phyloP scores from a whole-genome alignment of 768 basidiomycete genomes.

The Fomitopsis serialis region DNA sequence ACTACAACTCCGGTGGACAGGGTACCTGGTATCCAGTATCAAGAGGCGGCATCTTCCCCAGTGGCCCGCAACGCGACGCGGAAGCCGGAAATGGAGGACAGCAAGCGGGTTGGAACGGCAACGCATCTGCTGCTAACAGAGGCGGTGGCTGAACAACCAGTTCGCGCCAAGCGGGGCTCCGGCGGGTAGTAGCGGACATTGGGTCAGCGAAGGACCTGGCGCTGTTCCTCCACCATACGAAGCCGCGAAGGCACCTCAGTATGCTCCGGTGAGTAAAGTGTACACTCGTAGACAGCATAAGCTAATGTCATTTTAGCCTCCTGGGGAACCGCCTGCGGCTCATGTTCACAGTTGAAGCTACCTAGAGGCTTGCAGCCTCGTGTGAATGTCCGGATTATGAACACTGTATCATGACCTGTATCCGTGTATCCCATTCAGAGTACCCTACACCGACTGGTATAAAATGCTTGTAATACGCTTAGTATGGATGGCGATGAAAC shows the following conservation, averaged over 20 bases:
- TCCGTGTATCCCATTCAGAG: too few species aligned
- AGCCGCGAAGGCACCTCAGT: background rate
- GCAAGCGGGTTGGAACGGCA: background rate
- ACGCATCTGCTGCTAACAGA: background rate
- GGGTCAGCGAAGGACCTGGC: background rate
- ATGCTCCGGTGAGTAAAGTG: slow-evolving; percentile 1
- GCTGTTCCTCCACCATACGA: background rate
- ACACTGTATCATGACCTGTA: too few species aligned
- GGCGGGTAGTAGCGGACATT: too few species aligned
- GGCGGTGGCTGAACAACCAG: background rate
- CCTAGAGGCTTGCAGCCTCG: too few species aligned
- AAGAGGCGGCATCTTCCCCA: background rate
- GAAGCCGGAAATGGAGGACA: background rate
- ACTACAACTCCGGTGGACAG: background rate
- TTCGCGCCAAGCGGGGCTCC: background rate
- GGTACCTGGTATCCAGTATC: background rate
- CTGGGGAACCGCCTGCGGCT: slow-evolving; percentile 1
- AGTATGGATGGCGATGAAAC: too few species aligned
- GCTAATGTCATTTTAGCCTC: background rate
- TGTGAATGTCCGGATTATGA: too few species aligned
- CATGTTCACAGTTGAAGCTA: too few species aligned
- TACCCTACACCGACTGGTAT: too few species aligned
- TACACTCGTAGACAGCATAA: too few species aligned
- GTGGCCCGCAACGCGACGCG: background rate
- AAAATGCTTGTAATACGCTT: too few species aligned